Conservation (phyloP, 108 stramenopile species). For the Pinguiococcus pyrenoidosus region DNA sequence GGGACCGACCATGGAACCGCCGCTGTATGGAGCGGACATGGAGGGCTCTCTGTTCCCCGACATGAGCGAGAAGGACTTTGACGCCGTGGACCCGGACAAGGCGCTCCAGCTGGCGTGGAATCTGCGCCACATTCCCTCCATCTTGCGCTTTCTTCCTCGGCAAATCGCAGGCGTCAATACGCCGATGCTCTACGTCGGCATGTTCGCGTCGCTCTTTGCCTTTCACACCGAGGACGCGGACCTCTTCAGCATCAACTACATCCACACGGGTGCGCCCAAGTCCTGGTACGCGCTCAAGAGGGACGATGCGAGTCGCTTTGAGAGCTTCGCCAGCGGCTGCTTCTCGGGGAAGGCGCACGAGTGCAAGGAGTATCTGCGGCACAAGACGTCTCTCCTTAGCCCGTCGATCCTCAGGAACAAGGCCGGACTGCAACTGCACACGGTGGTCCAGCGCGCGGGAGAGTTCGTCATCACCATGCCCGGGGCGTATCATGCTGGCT, state of each 20-base stretch:
- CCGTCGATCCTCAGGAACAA: conserved; percentile 68
- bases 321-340: conserved; percentile 46
- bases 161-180: conserved; percentile 41
- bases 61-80: conserved; percentile 26
- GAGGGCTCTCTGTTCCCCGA: conserved; percentile 70
- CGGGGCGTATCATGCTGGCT: conserved; percentile 86
- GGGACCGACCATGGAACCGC: conserved; percentile 73
- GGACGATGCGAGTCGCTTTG: conserved; percentile 62
- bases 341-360: conserved; percentile 49
- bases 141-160: no score
- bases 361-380: conserved; percentile 81
- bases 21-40: conserved; percentile 86
- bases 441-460: conserved; percentile 77
- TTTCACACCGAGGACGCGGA: conserved; percentile 97
- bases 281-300: conserved; percentile 88
- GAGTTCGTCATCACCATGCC: conserved; percentile 94
- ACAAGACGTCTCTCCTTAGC: conserved; percentile 79
- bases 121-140: no score
- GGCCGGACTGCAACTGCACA: conserved; percentile 74
- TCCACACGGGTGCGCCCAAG: conserved; percentile 92
- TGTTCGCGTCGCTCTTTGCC: conserved; percentile 47
- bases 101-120: conserved; percentile 15
- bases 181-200: conserved; percentile 47
- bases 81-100: conserved; percentile 6
- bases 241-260: conserved; percentile 86